These are phyloP conservation scores for Mycena rosella DNA, from an alignment of 768 basidiomycete species.

Conservation along the genomic window DNA sequence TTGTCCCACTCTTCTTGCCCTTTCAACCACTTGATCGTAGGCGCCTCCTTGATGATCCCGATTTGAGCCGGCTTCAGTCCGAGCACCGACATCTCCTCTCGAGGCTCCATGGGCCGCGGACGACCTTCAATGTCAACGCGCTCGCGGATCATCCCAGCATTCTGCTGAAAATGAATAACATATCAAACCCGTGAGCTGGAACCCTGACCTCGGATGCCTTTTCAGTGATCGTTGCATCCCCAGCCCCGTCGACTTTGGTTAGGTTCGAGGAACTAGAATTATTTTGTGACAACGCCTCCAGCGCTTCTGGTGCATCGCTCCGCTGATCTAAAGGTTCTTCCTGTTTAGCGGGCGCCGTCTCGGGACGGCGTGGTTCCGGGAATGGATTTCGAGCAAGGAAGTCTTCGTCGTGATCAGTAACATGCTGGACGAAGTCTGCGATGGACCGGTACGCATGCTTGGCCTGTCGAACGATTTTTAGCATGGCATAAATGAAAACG, in stretches of 20 bases:
- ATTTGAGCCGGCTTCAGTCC: slow-evolving; percentile 66
- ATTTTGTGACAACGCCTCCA: background rate
- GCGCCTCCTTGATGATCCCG: slow-evolving; percentile 81
- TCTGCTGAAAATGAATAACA: slow-evolving; percentile 3
- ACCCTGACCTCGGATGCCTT: background rate
- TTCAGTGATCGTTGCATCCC: slow-evolving; percentile 13
- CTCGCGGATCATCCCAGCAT: slow-evolving; percentile 72
- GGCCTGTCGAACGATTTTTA: slow-evolving; percentile 51
- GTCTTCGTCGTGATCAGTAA: slow-evolving; percentile 54
- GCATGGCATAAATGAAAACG: background rate
- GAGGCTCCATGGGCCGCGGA: slow-evolving; percentile 73
- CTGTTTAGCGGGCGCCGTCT: slow-evolving; percentile 13
- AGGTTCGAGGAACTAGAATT: slow-evolving; percentile 10
- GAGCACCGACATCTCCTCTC: slow-evolving; percentile 65
- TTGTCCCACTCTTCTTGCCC: slow-evolving; percentile 76
- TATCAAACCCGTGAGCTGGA: no score
- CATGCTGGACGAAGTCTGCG: slow-evolving; percentile 68
- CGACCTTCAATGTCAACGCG: slow-evolving; percentile 74
- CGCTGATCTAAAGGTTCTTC: background rate
- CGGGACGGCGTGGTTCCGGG: slow-evolving; percentile 55
- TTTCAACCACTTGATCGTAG: slow-evolving; percentile 73
- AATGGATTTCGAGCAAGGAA: slow-evolving; percentile 60
- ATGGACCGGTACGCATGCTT: slow-evolving; percentile 72
- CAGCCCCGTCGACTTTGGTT: background rate
- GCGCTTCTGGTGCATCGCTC: background rate